Evolutionary conservation across 225 moss, liverwort and hornwort species (phyloP), one percentile per base, ranked within the genome.

Genomic region (Pseudisothecium myosuroides): DNA sequence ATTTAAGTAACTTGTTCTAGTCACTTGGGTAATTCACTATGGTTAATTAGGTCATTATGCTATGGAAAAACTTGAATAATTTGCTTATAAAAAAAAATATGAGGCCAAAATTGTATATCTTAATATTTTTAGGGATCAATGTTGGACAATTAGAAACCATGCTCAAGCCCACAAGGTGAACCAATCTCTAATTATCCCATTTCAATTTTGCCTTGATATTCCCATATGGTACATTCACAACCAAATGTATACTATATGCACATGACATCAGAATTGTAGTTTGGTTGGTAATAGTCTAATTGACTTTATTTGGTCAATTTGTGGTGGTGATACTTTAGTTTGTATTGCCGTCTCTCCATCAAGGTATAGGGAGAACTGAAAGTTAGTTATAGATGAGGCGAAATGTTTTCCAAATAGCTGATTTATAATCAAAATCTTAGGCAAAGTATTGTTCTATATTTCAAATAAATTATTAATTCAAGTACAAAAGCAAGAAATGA

Each of bases 301-400:
- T n/a, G 4, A n/a, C 23, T 13, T n/a, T 68, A 12, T 12, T 22
- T 39, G 22, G 6, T 68, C 22, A 12, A 41, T 71, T 41, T 39
- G 24, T 41, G 4, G 26, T 41, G 14, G 54, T 54, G 5, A 45
- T 21, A 69, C 24, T 41, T 43, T 72, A 72, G 8, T 72, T 45
- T 45, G 5, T 73, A 4, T 73, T 0, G 0, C 17, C 45, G 45
- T 73, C 15, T 28, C 3, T 9, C 45, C 10, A 73, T 73, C 5
- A 45, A 31, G 31, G 6, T 29, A 6, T 17, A 47, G 0, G 2
- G 2, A 31, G 31, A 75, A 47, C 2, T 0, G 4, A 19, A 74
- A 47, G 18, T 47, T 10, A 17, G 17, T 31, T 47, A 18, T 0
- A 49, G 0, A 31, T 31, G 6, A 18, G 3, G 8, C 1, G 2